phyloP scores from a whole-genome alignment of 192 early-diverging fungal species.

The Backusella luteola region DNA sequence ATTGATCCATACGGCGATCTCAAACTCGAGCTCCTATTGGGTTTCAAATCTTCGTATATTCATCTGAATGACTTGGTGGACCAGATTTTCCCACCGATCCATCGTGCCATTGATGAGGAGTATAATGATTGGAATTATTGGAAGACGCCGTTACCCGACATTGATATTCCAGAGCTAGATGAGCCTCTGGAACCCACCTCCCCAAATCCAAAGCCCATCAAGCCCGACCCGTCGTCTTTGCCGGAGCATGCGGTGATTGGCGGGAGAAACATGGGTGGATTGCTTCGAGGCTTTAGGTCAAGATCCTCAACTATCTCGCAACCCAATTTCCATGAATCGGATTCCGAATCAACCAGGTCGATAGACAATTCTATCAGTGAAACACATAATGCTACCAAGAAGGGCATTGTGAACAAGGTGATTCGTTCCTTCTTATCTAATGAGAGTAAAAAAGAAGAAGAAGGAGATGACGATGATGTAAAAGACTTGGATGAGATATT shows the following conservation, averaged over 20 bases:
- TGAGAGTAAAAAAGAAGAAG: not conserved
- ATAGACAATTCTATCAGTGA: not conserved
- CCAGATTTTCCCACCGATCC: conserved; percentile 85
- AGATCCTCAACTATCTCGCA: not conserved
- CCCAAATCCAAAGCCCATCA: conserved; percentile 27
- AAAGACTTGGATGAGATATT: conserved; percentile 14
- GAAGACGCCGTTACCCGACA: conserved; percentile 53
- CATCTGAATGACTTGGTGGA: conserved; percentile 94
- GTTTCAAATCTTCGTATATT: conserved; percentile 88
- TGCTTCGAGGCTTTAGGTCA: conserved; percentile 25
- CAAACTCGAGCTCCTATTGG: conserved; percentile 82
- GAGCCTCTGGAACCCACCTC: conserved; percentile 14
- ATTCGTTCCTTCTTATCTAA: conserved; percentile 18
- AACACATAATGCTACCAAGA: not conserved
- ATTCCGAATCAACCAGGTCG: not conserved
- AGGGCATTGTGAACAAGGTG: conserved; percentile 12
- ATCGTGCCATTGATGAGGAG: conserved; percentile 58
- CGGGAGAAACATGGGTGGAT: not conserved
- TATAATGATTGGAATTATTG: conserved; percentile 89
- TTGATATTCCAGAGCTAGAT: conserved; percentile 44
- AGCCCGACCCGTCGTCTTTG: conserved; percentile 17
- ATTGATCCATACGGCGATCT: conserved; percentile 92
- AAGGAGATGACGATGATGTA: not conserved
- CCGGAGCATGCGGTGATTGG: conserved; percentile 1
- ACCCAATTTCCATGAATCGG: not conserved